Percentiles rank a stretch among this genome's conserved stretches.
These are phyloP conservation scores for Colletotrichum sublineola DNA, from an alignment of 2,329 filamentous ascomycete species.

Conservation along the genomic window DNA sequence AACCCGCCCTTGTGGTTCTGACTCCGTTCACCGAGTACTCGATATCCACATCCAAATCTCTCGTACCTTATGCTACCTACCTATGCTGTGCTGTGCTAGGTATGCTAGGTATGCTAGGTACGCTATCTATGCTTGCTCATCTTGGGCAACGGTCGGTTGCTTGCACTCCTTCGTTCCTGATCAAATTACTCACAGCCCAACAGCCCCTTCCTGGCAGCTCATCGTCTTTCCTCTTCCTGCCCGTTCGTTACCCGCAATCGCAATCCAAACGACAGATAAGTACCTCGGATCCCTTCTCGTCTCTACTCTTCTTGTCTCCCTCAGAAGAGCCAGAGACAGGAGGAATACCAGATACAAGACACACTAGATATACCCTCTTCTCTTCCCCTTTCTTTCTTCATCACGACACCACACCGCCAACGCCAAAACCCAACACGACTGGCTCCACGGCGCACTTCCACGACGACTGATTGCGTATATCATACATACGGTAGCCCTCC, in stretches of 20 bases:
- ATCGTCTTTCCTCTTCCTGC: neutral
- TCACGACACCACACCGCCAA: slow-evolving; percentile 11
- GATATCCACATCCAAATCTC: neutral
- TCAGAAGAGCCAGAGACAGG: slow-evolving; percentile 7
- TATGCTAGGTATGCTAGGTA: neutral
- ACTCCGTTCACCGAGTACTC: neutral
- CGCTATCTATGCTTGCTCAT: neutral
- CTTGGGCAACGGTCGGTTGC: neutral
- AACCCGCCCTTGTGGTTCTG: slow-evolving; percentile 33
- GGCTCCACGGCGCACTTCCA: slow-evolving; percentile 5
- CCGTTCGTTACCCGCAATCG: neutral
- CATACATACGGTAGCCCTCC: slow-evolving; percentile 27
- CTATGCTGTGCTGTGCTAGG: neutral
- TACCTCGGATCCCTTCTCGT: neutral
- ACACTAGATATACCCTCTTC: neutral
- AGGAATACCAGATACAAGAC: too few relatives aligned
- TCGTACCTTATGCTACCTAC: neutral
- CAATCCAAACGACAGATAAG: slow-evolving; percentile 5
- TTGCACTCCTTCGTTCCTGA: neutral
- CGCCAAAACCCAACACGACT: neutral
- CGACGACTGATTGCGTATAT: neutral
- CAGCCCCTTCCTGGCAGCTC: neutral
- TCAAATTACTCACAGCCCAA: neutral
- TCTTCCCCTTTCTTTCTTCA: neutral
- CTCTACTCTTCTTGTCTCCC: neutral